phyloP scores from a whole-genome alignment of 2,329 filamentous ascomycete genomes.

The Macrophomina phaseolina region DNA sequence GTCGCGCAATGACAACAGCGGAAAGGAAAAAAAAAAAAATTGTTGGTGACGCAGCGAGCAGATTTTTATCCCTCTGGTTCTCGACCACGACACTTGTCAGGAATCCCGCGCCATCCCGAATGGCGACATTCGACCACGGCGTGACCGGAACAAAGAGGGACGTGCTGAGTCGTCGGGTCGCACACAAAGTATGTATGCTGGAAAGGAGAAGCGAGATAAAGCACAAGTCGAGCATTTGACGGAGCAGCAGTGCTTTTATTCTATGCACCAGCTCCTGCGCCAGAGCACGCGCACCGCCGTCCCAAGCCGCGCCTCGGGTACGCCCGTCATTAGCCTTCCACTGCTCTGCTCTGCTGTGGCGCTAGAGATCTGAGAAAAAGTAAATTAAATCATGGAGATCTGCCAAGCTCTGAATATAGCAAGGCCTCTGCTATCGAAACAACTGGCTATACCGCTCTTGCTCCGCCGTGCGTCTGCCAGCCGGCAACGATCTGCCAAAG shows the following conservation, averaged over 20 bases:
- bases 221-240: not conserved
- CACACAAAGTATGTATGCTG: constrained; percentile 6
- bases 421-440: constrained; percentile 17
- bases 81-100: not conserved
- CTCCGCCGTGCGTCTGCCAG: not conserved
- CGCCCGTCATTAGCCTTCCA: constrained; percentile 11
- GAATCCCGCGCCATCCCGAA: constrained; percentile 12
- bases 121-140: not conserved
- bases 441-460: not conserved
- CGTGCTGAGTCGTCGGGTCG: not conserved
- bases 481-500: constrained; percentile 4
- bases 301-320: constrained; percentile 18
- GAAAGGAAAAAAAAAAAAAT: not conserved
- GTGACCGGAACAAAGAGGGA: constrained; percentile 3
- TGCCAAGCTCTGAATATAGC: constrained; percentile 18
- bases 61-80: not conserved
- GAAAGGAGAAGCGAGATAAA: constrained; percentile 6
- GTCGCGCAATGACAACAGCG: constrained; percentile 4
- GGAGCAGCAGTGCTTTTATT: constrained; percentile 4
- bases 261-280: not conserved
- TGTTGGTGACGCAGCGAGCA: constrained; percentile 1
- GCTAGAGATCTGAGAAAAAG: constrained; percentile 22
- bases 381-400: constrained; percentile 24
- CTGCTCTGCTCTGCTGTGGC: constrained; percentile 3
- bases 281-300: constrained; percentile 10